Evolutionary conservation across 345 rosid genomes (phyloP).

Genomic region (Laguncularia racemosa): DNA sequence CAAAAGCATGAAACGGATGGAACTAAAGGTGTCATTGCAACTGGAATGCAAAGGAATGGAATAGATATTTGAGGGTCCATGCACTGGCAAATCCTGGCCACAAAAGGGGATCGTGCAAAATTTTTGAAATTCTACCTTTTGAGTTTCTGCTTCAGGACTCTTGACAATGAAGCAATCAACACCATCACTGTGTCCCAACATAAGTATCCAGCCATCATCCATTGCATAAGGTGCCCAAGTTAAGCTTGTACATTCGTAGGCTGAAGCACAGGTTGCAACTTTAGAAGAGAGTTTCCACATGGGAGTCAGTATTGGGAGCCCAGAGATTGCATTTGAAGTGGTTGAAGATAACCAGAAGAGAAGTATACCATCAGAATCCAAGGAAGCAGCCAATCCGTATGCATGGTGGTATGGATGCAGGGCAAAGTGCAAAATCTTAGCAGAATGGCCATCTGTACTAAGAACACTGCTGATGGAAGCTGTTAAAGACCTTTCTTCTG

Average conservation of each 20-base stretch:
- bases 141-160: slow-evolving; percentile 26
- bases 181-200: slow-evolving; percentile 67
- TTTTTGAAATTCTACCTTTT: slow-evolving; percentile 32
- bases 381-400: slow-evolving; percentile 53
- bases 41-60: slow-evolving; percentile 43
- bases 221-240: slow-evolving; percentile 70
- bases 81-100: slow-evolving; percentile 28
- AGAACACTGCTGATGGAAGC: slow-evolving; percentile 28
- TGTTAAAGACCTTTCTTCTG: slow-evolving; percentile 18
- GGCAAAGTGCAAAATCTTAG: slow-evolving; percentile 59
- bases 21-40: slow-evolving; percentile 38
- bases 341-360: slow-evolving; percentile 58
- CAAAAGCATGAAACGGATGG: slow-evolving; percentile 55
- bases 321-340: slow-evolving; percentile 26
- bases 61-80: slow-evolving; percentile 59
- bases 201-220: slow-evolving; percentile 49
- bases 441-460: slow-evolving; percentile 55
- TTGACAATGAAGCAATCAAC: slow-evolving; percentile 77
- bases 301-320: slow-evolving; percentile 41
- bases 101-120: slow-evolving; percentile 65
- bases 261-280: slow-evolving; percentile 29
- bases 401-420: slow-evolving; percentile 47
- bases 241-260: slow-evolving; percentile 56
- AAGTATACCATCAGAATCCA: slow-evolving; percentile 72
- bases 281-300: slow-evolving; percentile 59